phyloP scores from a whole-genome alignment of 2,329 filamentous ascomycete genomes.

The Trichoderma koningii region DNA sequence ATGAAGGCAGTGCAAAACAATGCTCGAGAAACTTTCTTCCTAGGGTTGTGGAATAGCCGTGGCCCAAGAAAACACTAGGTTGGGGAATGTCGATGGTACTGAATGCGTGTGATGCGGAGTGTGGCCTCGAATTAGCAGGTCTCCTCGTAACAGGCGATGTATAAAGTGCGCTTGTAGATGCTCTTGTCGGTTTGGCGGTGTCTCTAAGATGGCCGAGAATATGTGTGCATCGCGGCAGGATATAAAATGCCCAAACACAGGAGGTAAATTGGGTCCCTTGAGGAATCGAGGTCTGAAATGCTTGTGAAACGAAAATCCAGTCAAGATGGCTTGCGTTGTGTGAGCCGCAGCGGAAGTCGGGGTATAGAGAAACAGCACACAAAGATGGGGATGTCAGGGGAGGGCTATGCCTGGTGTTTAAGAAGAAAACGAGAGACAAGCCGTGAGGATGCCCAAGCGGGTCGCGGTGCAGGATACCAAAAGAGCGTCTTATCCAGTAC shows the following conservation, averaged over 20 bases:
- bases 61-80: constrained; percentile 30
- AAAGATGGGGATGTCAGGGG: constrained; percentile 10
- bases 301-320: constrained; percentile 10
- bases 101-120: constrained; percentile 11
- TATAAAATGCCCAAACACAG: constrained; percentile 11
- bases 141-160: constrained; percentile 16
- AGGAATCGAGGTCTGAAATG: constrained; percentile 10
- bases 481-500: constrained; percentile 20
- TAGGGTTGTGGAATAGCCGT: constrained; percentile 32
- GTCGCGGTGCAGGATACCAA: constrained; percentile 16
- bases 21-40: not conserved
- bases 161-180: constrained; percentile 21
- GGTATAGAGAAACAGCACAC: not conserved
- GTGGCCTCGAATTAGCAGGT: constrained; percentile 17
- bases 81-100: constrained; percentile 34
- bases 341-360: constrained; percentile 2
- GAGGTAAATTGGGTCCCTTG: constrained; percentile 6
- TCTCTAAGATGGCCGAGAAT: constrained; percentile 16
- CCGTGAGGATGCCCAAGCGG: constrained; percentile 27
- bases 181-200: constrained; percentile 1
- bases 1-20: constrained; percentile 33
- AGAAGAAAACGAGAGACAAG: constrained; percentile 15
- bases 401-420: constrained; percentile 17
- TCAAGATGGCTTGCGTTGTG: constrained; percentile 13
- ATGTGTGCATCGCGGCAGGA: constrained; percentile 23